These are phyloP conservation scores for Sporothrix pseudoabietina DNA, from an alignment of 2,329 filamentous ascomycete genomes.

Conservation along the genomic window DNA sequence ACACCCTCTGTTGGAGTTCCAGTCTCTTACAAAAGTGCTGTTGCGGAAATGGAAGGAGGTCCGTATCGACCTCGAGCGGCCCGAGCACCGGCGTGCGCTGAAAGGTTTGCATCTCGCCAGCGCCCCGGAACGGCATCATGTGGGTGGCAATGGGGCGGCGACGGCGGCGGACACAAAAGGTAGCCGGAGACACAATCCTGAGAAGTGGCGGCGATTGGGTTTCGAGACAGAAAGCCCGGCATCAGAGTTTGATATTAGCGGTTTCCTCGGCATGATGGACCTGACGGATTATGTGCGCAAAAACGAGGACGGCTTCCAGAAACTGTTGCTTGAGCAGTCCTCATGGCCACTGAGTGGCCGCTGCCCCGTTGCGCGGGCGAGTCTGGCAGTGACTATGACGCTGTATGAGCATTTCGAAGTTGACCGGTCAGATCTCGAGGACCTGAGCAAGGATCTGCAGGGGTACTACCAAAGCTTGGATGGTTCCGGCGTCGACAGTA, in stretches of 20 bases:
- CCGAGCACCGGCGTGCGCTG: constrained; percentile 84
- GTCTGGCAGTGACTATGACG: constrained; percentile 81
- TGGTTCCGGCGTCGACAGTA: constrained; percentile 50
- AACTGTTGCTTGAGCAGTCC: constrained; percentile 86
- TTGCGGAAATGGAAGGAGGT: constrained; percentile 87
- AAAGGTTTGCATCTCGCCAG: constrained; percentile 85
- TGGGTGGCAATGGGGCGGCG: constrained; percentile 39
- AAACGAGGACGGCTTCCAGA: constrained; percentile 90
- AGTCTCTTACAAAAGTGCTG: constrained; percentile 84
- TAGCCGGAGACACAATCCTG: constrained; percentile 74
- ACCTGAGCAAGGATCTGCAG: constrained; percentile 56
- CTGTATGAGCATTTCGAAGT: constrained; percentile 96
- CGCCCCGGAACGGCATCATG: constrained; percentile 58
- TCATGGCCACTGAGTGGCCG: constrained; percentile 69
- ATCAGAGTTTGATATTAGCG: constrained; percentile 79
- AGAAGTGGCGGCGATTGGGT: constrained; percentile 90
- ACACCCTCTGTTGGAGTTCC: constrained; percentile 88
- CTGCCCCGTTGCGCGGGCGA: constrained; percentile 85
- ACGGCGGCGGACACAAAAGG: constrained; percentile 54
- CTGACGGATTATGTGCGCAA: constrained; percentile 90
- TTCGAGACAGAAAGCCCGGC: constrained; percentile 89
- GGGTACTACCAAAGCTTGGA: constrained; percentile 77
- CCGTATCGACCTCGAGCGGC: constrained; percentile 77
- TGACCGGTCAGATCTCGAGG: constrained; percentile 78
- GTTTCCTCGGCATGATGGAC: constrained; percentile 97